Percentiles rank a stretch among this genome's conserved stretches.
These are phyloP conservation scores for Saitoella complicata DNA, from an alignment of 805 yeast genomes.

Conservation along the genomic window DNA sequence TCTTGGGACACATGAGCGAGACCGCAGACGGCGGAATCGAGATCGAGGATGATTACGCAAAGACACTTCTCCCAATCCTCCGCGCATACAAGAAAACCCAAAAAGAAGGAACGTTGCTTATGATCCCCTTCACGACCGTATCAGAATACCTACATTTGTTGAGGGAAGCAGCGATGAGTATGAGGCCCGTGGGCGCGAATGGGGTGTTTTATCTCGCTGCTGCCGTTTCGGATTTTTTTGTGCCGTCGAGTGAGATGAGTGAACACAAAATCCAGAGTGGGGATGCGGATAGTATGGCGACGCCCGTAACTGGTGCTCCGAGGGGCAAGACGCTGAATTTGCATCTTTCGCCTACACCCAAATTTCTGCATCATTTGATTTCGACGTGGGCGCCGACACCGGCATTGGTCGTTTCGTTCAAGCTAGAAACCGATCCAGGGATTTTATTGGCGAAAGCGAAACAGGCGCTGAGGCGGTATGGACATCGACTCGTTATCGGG, in stretches of 20 bases:
- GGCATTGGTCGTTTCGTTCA: slow-evolving; percentile 88
- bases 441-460: slow-evolving; percentile 61
- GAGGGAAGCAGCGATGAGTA: slow-evolving; percentile 42
- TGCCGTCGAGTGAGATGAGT: slow-evolving; percentile 72
- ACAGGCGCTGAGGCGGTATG: slow-evolving; percentile 67
- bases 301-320: too few species aligned
- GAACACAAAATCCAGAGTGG: slow-evolving; percentile 90
- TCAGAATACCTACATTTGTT: slow-evolving; percentile 84
- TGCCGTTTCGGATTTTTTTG: slow-evolving; percentile 91
- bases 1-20: slow-evolving; percentile 52
- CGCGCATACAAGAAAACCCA: slow-evolving; percentile 35
- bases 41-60: slow-evolving; percentile 35
- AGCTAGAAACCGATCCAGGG: slow-evolving; percentile 69
- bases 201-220: slow-evolving; percentile 86
- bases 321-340: slow-evolving; percentile 60
- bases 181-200: slow-evolving; percentile 37
- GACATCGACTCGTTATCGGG: slow-evolving; percentile 89
- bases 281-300: slow-evolving; percentile 16
- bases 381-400: slow-evolving; percentile 80
- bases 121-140: slow-evolving; percentile 85
- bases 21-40: neutral
- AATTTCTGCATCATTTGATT: slow-evolving; percentile 71
- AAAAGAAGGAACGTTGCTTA: slow-evolving; percentile 35
- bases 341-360: slow-evolving; percentile 90
- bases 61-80: slow-evolving; percentile 43